Base-by-base conservation (phyloP, 2,329 filamentous ascomycete genomes). In the Hyphodiscus sp. region DNA sequence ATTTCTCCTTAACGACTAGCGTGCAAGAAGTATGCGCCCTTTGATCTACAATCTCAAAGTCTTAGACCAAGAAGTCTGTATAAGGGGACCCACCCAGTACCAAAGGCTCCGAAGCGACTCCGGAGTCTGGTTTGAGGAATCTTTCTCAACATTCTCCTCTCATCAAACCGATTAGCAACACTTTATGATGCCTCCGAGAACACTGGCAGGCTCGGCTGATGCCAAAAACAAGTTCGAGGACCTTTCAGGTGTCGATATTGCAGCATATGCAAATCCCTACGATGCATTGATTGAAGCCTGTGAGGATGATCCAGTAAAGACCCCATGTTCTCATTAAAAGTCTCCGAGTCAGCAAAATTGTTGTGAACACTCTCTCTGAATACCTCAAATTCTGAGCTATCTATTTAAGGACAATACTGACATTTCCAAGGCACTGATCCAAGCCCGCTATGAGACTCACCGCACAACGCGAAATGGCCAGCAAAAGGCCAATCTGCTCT, bases 401-500 rank as follows among this genome's bases (percentile, higher is more conserved):
- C 23, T 8, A 26, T 26, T 9, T 46, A 45, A 11, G 13, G 13
- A 47, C 45, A 30, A 19, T 13, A 38, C 33, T 38, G 16, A 38
- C 33, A 15, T n/a, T 0, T 48, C 16, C n/a, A 23, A 67, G 66
- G 50, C 50, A 26, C 50, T 61, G 48, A 64, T 68, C 19, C 65
- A 68, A 63, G 41, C 58, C 20, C 61, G 57, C 43, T 97, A 96
- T 69, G 75, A 79, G 11, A 77, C 75, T 1, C 92, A 97, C 67
- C 85, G 92, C 49, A 78, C 73, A 6, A 84, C 80, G 45, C 83
- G 92, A 53, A 95, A 95, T 66, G 75, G 73, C 2, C 84, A 91
- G 63, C 91, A 95, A 68, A 85, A 78, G 60, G 78, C 77, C 11
- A 89, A 86, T 63, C 85, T 96, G 55, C 77, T 95, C 3, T 77